Evolutionary conservation across 225 moss, liverwort and hornwort species (phyloP).

Genomic region (Polytrichum formosum): DNA sequence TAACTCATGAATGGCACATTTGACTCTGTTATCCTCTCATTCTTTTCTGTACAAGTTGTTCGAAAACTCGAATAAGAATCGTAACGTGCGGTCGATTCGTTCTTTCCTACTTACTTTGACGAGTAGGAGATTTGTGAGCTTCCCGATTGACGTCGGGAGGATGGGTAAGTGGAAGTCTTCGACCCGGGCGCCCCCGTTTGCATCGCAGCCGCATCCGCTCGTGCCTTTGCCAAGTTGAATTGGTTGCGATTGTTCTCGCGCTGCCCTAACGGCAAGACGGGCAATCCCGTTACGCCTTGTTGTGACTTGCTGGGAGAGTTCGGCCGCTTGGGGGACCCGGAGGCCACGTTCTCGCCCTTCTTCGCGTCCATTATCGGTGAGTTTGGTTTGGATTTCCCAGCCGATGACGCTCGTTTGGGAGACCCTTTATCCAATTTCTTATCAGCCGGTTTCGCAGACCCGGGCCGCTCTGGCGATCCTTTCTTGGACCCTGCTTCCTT

Average conservation of each 20-base stretch:
- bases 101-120: constrained; percentile 41
- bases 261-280: constrained; percentile 21
- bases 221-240: constrained; percentile 86
- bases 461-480: background rate
- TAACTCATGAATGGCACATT: no score
- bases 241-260: constrained; percentile 57
- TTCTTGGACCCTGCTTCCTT: background rate
- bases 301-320: constrained; percentile 5
- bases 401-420: constrained; percentile 17
- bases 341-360: background rate
- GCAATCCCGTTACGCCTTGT: constrained; percentile 9
- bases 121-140: constrained; percentile 81
- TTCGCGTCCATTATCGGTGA: background rate
- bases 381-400: constrained; percentile 10
- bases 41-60: no score
- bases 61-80: no score
- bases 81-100: no score
- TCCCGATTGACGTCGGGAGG: constrained; percentile 69
- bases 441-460: constrained; percentile 3
- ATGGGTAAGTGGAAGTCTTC: constrained; percentile 62
- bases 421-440: constrained; percentile 21
- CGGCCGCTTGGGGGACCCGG: background rate
- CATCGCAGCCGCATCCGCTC: constrained; percentile 76
- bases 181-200: constrained; percentile 44
- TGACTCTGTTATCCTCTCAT: no score